Conservation (phyloP, 305 asterid genomes). For the Striga hermonthica region DNA sequence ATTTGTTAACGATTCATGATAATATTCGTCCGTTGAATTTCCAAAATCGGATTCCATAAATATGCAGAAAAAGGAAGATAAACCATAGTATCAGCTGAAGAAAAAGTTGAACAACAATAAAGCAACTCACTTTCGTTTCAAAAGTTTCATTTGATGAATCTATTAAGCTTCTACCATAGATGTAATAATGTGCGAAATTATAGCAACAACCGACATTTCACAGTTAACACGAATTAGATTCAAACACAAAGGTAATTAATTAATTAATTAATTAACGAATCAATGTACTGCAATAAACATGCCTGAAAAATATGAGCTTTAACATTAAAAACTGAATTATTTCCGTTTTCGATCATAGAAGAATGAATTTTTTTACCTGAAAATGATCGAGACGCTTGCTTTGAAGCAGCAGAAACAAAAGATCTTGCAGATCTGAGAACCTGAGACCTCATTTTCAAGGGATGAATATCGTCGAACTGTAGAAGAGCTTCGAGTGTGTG, state of each 20-base stretch:
- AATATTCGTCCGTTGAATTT: background rate
- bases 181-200: background rate
- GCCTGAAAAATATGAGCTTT: background rate
- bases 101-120: background rate
- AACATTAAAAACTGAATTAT: background rate
- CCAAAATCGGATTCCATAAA: background rate
- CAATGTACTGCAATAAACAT: background rate
- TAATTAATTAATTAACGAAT: no score
- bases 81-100: background rate
- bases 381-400: slow-evolving; percentile 63
- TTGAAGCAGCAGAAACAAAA: slow-evolving; percentile 65
- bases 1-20: background rate
- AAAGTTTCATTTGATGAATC: background rate
- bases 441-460: slow-evolving; percentile 66
- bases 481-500: slow-evolving; percentile 9
- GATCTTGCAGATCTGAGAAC: slow-evolving; percentile 80
- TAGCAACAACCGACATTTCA: slow-evolving; percentile 5
- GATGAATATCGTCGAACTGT: background rate
- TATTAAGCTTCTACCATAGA: background rate
- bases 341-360: background rate
- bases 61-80: no score
- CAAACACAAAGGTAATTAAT: background rate
- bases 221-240: slow-evolving; percentile 4
- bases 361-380: slow-evolving; percentile 46
- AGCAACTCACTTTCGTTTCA: background rate